Evolutionary conservation across 805 yeast species (phyloP).

Genomic region (Candida suzukii): DNA sequence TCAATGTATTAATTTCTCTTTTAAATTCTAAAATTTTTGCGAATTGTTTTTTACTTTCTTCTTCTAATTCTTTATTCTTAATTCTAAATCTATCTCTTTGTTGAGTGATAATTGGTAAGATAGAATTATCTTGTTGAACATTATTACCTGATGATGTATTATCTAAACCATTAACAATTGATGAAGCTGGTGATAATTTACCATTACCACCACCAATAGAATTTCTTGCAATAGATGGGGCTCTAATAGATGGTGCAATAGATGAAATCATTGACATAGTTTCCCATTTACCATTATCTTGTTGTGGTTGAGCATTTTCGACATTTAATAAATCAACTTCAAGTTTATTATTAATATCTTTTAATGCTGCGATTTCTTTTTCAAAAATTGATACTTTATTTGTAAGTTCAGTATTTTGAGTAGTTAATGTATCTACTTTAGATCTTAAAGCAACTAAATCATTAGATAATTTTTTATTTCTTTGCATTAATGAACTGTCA

Average conservation of each 20-base stretch:
- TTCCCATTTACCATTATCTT: slow-evolving; percentile 44
- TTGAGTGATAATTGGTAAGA: slow-evolving; percentile 83
- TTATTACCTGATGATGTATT: slow-evolving; percentile 2
- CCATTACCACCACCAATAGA: slow-evolving; percentile 12
- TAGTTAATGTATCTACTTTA: slow-evolving; percentile 40
- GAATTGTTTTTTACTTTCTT: slow-evolving; percentile 59
- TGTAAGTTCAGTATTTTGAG: slow-evolving; percentile 35
- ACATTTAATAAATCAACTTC: slow-evolving; percentile 68
- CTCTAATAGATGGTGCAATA: slow-evolving; percentile 26
- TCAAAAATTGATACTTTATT: slow-evolving; percentile 25
- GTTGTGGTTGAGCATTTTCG: slow-evolving; percentile 29
- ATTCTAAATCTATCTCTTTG: slow-evolving; percentile 90
- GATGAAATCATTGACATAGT: slow-evolving; percentile 66
- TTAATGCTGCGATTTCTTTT: slow-evolving; percentile 34
- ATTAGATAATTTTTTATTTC: slow-evolving; percentile 66
- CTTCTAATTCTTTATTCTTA: slow-evolving; percentile 79
- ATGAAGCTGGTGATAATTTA: slow-evolving; percentile 44
- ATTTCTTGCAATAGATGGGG: slow-evolving; percentile 18
- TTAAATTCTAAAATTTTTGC: slow-evolving; percentile 51
- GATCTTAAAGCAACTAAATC: slow-evolving; percentile 65
- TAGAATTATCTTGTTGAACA: slow-evolving; percentile 33
- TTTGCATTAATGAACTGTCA: slow-evolving; percentile 40
- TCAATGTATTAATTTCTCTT: slow-evolving; percentile 54
- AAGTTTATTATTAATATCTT: slow-evolving; percentile 47
- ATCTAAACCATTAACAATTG: slow-evolving; percentile 30